phyloP scores from a whole-genome alignment of 345 rosid species.

The Euphorbia tirucalli region DNA sequence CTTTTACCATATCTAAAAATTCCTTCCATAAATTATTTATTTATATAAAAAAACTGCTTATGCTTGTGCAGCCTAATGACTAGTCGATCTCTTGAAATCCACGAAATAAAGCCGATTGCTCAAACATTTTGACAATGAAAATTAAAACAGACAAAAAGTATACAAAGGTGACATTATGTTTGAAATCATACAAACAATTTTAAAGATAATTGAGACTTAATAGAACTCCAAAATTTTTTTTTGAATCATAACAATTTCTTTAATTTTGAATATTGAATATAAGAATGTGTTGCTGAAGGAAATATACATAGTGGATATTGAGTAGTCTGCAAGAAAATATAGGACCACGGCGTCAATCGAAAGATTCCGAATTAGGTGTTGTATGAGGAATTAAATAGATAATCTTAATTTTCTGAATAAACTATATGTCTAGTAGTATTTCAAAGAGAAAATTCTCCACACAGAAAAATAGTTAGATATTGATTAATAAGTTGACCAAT shows the following conservation, averaged over 20 bases:
- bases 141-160: not conserved
- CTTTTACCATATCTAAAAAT: slow-evolving; percentile 11
- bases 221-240: not conserved
- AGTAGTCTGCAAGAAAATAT: not conserved
- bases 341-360: no score
- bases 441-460: no score
- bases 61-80: not conserved
- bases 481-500: no score
- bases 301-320: not conserved
- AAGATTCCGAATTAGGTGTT: no score
- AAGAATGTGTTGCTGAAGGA: not conserved
- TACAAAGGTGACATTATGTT: not conserved
- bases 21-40: no score
- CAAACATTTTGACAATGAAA: not conserved
- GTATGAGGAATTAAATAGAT: no score
- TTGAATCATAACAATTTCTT: not conserved
- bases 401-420: no score
- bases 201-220: not conserved
- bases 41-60: no score
- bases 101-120: not conserved
- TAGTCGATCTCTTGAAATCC: slow-evolving; percentile 7
- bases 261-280: not conserved
- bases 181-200: not conserved
- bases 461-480: no score
- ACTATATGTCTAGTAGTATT: no score